A percentile compares a stretch with the other conserved stretches of the same genome.
Conservation (phyloP, 805 yeast species). For the Lachancea lanzarotensis region DNA sequence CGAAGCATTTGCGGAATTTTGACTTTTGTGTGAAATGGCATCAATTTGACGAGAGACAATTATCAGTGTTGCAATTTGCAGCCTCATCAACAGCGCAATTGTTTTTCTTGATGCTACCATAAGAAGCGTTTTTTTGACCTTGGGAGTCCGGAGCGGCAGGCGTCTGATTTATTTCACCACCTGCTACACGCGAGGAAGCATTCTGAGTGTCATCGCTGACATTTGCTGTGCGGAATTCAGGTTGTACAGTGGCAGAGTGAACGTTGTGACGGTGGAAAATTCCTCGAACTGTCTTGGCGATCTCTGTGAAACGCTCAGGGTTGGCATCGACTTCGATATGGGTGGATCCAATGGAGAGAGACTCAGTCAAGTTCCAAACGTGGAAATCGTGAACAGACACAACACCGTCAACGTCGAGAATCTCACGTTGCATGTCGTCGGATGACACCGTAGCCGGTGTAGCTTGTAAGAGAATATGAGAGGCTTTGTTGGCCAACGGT, state of each 20-base stretch:
- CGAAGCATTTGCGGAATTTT: too few species aligned
- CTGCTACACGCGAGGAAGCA: constrained; percentile 32
- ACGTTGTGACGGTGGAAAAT: constrained; percentile 79
- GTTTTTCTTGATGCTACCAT: constrained; percentile 32
- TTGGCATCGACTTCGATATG: constrained; percentile 69
- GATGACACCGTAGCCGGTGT: constrained; percentile 82
- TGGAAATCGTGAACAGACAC: constrained; percentile 90
- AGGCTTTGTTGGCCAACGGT: constrained; percentile 80
- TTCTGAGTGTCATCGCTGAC: constrained; percentile 30
- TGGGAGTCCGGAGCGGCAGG: constrained; percentile 10
- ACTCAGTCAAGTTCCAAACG: constrained; percentile 92
- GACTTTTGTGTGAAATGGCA: not conserved
- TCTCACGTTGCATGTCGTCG: constrained; percentile 62
- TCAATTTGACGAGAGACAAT: constrained; percentile 32
- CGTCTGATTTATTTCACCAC: constrained; percentile 22
- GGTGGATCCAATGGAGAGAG: constrained; percentile 76
- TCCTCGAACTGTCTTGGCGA: constrained; percentile 69
- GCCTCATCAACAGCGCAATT: constrained; percentile 48
- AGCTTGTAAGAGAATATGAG: constrained; percentile 85
- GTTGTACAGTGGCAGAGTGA: constrained; percentile 93
- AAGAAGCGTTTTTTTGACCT: constrained; percentile 21
- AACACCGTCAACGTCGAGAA: constrained; percentile 63
- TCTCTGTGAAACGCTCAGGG: constrained; percentile 60
- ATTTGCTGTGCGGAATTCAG: constrained; percentile 59
- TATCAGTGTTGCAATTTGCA: constrained; percentile 43